A percentile compares a stretch with the other conserved stretches of the same genome.
Conservation (phyloP, 345 rosid genomes). For the Barbarea vulgaris region DNA sequence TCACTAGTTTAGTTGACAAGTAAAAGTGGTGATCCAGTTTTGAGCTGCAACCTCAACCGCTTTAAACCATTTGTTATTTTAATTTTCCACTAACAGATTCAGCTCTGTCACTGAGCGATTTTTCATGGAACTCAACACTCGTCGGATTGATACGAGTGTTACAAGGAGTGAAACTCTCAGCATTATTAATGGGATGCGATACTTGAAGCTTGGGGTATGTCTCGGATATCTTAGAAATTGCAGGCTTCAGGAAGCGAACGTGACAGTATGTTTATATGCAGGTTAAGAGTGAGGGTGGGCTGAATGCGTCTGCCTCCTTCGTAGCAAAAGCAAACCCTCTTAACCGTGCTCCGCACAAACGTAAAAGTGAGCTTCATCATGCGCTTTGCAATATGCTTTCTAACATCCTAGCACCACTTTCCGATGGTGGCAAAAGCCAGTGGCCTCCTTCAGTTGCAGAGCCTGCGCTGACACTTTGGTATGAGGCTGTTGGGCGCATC, state of each 20-base stretch:
- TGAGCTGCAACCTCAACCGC: constrained; percentile 17
- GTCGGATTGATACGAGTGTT: constrained; percentile 78
- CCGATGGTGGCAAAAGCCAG: constrained; percentile 90
- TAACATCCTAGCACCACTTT: constrained; percentile 90
- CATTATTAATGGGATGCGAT: constrained; percentile 98
- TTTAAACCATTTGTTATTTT: constrained; percentile 27
- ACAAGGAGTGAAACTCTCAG: constrained; percentile 93
- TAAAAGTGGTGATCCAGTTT: constrained; percentile 7
- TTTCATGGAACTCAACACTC: constrained; percentile 90
- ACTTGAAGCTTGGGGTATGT: constrained; percentile 95
- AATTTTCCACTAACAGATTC: constrained; percentile 58
- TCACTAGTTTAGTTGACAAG: constrained; percentile 2
- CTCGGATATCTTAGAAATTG: constrained; percentile 27
- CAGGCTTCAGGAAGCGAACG: constrained; percentile 23
- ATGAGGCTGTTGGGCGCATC: constrained; percentile 95
- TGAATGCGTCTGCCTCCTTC: constrained; percentile 97
- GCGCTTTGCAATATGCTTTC: constrained; percentile 98
- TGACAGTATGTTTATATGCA: constrained; percentile 48
- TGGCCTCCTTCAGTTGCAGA: constrained; percentile 98
- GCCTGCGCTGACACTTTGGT: constrained; percentile 90
- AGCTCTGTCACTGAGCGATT: constrained; percentile 97
- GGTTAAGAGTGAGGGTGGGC: constrained; percentile 97
- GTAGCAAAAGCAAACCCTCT: constrained; percentile 99
- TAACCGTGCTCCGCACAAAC: constrained; percentile 80
- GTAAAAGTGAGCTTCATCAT: constrained; percentile 97